Conservation (phyloP, 495 filamentous ascomycete species). For the Podospora comata region DNA sequence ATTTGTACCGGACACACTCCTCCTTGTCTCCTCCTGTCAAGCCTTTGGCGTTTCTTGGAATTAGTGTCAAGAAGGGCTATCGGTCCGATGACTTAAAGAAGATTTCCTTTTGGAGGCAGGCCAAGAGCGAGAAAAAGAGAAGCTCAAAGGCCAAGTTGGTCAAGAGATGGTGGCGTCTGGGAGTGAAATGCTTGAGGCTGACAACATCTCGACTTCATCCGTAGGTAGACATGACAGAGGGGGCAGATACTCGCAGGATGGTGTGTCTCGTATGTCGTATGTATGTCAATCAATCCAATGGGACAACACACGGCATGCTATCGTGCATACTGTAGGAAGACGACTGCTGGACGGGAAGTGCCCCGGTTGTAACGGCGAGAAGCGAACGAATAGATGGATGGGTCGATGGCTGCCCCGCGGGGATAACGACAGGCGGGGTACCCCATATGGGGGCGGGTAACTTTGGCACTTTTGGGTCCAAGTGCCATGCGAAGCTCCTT, state of each 20-base stretch:
- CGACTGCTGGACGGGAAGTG: neutral
- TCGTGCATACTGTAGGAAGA: neutral
- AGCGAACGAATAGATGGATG: neutral
- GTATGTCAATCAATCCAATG: neutral
- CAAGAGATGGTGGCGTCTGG: neutral
- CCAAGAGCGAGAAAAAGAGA: neutral
- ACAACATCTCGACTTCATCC: neutral
- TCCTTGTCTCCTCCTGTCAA: neutral
- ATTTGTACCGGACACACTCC: neutral
- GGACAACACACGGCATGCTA: neutral
- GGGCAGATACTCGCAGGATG: no score
- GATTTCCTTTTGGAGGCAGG: neutral
- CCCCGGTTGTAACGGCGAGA: neutral
- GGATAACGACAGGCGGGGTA: neutral
- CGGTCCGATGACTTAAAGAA: neutral
- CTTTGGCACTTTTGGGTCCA: neutral
- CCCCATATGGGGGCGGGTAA: neutral
- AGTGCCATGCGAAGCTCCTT: no score
- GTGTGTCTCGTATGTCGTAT: neutral
- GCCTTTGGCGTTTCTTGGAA: no score
- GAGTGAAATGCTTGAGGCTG: neutral
- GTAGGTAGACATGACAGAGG: neutral
- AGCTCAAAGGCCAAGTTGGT: neutral
- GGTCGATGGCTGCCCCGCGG: neutral
- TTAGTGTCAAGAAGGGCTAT: neutral